Base-by-base conservation (phyloP, 345 rosid species). In the Excoecaria agallocha region DNA sequence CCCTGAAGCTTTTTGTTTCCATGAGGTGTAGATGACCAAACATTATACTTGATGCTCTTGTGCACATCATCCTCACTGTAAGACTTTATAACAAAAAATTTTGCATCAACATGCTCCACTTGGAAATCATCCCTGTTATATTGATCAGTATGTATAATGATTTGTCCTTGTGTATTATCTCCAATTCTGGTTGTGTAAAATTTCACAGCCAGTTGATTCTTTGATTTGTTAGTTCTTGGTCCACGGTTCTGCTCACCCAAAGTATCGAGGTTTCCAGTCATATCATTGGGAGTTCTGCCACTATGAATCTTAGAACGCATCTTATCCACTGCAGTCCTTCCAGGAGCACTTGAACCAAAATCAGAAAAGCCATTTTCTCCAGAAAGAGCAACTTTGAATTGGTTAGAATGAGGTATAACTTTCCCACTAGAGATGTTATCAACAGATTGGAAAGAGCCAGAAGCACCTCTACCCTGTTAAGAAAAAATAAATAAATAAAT, bases 61-160 rank as follows among this genome's bases (percentile, higher is more conserved):
- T 95, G 99, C 25, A 95, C 96, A 82, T 95, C 99, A 84, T 95
- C 99, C 83, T 95, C 98, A 25, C 98, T 91, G 72, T 95, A 95
- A 3, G 99, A 95, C 82, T 95, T 95, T 52, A 95, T 93, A 76
- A 95, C 97, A 78, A 85, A 95, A 85, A 87, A 90, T 77, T 91
- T 95, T 37, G 88, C 98, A 79, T 78, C 80, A 70, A 66, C 82
- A 79, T 87, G 85, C 52, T 87, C 86, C 25, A 86, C 76, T 68
- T 77, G 74, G 79, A 95, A 88, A 86, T 87, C 89, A 70, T 85
- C 97, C 82, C 77, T 88, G 84, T 93, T 95, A 80, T 89, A 90
- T 78, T 84, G 94, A 75, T 85, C 90, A 69, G 85, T 83, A 74
- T 83, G 70, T 46, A 91, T 82, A 74, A 89, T 75, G 65, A 91